Conservation (phyloP, 495 filamentous ascomycete species). For the Penicillium cosmopolitanum region DNA sequence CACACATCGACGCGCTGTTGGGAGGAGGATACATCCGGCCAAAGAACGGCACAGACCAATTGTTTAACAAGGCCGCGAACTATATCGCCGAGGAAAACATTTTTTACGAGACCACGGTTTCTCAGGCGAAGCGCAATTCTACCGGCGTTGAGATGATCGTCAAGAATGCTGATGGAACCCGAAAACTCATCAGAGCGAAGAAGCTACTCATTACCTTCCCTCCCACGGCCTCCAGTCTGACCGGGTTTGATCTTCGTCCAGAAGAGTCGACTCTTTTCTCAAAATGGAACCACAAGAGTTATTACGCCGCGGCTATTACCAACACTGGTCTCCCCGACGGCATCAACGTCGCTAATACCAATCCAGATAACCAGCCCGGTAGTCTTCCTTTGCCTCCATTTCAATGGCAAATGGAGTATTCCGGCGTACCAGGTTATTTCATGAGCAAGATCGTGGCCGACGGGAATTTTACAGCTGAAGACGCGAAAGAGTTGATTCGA, state of each 20-base stretch:
- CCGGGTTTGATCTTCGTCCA: constrained; percentile 36
- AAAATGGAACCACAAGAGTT: constrained; percentile 33
- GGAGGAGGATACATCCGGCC: constrained; percentile 10
- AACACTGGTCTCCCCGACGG: constrained; percentile 20
- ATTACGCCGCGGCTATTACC: constrained; percentile 26
- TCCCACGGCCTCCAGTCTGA: constrained; percentile 30
- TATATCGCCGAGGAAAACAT: constrained; percentile 12
- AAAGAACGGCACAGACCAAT: constrained; percentile 11
- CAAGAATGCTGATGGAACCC: constrained; percentile 35
- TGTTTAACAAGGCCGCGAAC: constrained; percentile 11
- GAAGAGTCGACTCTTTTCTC: constrained; percentile 43
- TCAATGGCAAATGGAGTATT: constrained; percentile 16
- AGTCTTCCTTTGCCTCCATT: constrained; percentile 23
- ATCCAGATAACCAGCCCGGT: constrained; percentile 19
- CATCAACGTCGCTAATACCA: constrained; percentile 16
- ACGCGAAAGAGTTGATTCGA: constrained; percentile 14
- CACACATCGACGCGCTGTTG: constrained; percentile 9
- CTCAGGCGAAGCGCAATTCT: constrained; percentile 10
- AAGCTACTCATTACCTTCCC: constrained; percentile 48
- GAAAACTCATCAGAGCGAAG: constrained; percentile 44
- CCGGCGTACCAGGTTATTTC: constrained; percentile 18
- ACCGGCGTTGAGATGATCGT: constrained; percentile 23
- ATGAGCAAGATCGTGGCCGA: constrained; percentile 17
- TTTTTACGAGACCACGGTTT: constrained; percentile 15
- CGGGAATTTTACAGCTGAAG: constrained; percentile 12